Base-by-base conservation (phyloP, 208 protist genomes). In the Strigomonas culicis region DNA sequence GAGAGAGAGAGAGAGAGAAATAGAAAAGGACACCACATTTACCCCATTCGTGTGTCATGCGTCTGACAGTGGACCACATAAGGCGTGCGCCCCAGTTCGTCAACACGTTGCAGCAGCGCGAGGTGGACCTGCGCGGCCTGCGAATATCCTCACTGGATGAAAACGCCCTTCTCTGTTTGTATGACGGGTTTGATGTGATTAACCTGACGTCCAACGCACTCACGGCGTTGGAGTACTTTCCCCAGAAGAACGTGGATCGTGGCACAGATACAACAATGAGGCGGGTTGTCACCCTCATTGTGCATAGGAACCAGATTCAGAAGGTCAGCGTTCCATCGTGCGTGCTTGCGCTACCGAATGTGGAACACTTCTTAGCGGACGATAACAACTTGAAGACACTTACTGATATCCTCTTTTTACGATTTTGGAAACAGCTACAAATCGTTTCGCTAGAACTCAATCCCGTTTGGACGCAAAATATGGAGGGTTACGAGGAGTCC, bases 101-200 rank as follows among this genome's bases (percentile, higher is more conserved):
- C 2, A 95, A 95, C 60, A 82, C 86, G 58, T 59, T 95, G 53
- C 70, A 68, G 46, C 83, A 93, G 71, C 81, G 90, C 6, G 86
- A 95, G 56, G 81, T 95, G 30, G 90, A 95, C 59, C 75, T 95
- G 19, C 86, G 90, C 10, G 90, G 87, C 1, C 70, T 93, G 58
- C 72, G 81, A 11, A 71, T 95, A 22, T 88, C 86, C 22, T 80
- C 80, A 11, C 77, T 95, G 25, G 90, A 95, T 46, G 90, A 92
- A 64, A 66, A 74, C 44, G 64, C 81, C 2, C 75, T 95, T 21
- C 51, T 84, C 22, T 65, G 84, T 10, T 66, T 95, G 4, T 73
- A 89, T 24, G 75, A 95, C 64, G 77, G 61, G 44, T 95, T 95
- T 73, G 90, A 95, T 67, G 84, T 90, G 6, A 30, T 95, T n/a